Evolutionary conservation across 2,329 filamentous ascomycete genomes (phyloP), one percentile per base, ranked within the genome.

Genomic region (Xylariaceae sp.): DNA sequence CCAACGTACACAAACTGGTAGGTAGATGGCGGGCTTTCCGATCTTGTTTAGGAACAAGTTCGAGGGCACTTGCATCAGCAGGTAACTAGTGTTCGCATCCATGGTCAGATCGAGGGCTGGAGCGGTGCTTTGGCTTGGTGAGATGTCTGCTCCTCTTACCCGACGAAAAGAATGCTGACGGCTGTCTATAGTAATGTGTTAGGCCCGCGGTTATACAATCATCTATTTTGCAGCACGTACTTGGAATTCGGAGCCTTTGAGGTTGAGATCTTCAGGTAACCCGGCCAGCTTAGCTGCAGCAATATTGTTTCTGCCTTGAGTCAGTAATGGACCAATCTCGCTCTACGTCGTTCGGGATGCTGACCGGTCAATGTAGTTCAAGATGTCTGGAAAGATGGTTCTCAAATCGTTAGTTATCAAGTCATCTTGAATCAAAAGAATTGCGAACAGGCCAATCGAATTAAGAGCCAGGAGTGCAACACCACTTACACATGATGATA

Each of bases 401-500:
- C 12, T 37, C 24, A 35, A 33, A n/a, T n/a, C n/a, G n/a, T 45
- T 41, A 49, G 46, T 33, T n/a, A 33, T 18, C 17, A 12, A n/a
- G n/a, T n/a, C n/a, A n/a, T n/a, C n/a, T n/a, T n/a, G n/a, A n/a
- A n/a, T n/a, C n/a, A n/a, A n/a, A n/a, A n/a, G n/a, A n/a, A n/a
- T n/a, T n/a, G n/a, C n/a, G n/a, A n/a, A n/a, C n/a, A n/a, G n/a
- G n/a, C n/a, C n/a, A n/a, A n/a, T n/a, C n/a, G n/a, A n/a, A n/a
- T n/a, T n/a, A n/a, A n/a, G n/a, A n/a, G n/a, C n/a, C n/a, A n/a
- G n/a, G n/a, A n/a, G n/a, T n/a, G n/a, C n/a, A n/a, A n/a, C n/a
- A n/a, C n/a, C n/a, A 47, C 47, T 48, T 16, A 57, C 54, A 85
- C 69, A 85, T 83, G 32, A 85, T 50, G 36, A 85, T 74, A 29